Evolutionary conservation across 2,329 filamentous ascomycete species (phyloP).

Genomic region (Trematosphaeria pertusa): DNA sequence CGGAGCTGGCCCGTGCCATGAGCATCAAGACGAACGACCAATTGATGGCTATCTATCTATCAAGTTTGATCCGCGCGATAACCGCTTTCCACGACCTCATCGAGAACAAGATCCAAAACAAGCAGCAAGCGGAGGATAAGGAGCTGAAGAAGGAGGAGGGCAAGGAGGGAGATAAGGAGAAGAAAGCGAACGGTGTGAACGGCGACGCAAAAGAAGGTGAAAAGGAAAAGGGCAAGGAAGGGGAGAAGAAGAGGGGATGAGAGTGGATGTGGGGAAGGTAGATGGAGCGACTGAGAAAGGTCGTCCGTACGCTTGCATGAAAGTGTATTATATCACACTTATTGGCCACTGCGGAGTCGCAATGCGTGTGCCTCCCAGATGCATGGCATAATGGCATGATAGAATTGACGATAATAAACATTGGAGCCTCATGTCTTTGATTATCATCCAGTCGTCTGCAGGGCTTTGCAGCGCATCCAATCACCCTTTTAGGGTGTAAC

Average conservation of each 20-base stretch:
- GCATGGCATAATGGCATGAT: conserved; percentile 35
- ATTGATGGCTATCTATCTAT: conserved; percentile 97
- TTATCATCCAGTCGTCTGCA: no score
- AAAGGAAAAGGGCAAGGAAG: conserved; percentile 64
- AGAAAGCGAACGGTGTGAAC: conserved; percentile 62
- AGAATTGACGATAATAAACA: no score
- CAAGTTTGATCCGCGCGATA: conserved; percentile 94
- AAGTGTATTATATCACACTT: conserved; percentile 33
- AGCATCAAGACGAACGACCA: conserved; percentile 99
- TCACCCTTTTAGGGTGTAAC: no score
- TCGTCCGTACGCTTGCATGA: conserved; percentile 34
- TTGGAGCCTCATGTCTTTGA: no score
- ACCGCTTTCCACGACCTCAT: conserved; percentile 99
- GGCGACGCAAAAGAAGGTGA: conserved; percentile 58
- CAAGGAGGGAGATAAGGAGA: conserved; percentile 71
- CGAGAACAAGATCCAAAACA: conserved; percentile 99
- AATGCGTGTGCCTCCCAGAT: conserved; percentile 2
- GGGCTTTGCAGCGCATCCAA: no score
- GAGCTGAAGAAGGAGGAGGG: conserved; percentile 70
- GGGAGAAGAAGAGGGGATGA: conserved; percentile 66
- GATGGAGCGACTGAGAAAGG: conserved; percentile 54
- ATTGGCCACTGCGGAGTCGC: conserved; percentile 4
- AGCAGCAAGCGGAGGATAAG: conserved; percentile 95
- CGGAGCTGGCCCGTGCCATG: conserved; percentile 94
- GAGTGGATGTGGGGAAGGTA: conserved; percentile 3